Evolutionary conservation across 116 monocot species (phyloP).

Genomic region (Cymodocea nodosa): DNA sequence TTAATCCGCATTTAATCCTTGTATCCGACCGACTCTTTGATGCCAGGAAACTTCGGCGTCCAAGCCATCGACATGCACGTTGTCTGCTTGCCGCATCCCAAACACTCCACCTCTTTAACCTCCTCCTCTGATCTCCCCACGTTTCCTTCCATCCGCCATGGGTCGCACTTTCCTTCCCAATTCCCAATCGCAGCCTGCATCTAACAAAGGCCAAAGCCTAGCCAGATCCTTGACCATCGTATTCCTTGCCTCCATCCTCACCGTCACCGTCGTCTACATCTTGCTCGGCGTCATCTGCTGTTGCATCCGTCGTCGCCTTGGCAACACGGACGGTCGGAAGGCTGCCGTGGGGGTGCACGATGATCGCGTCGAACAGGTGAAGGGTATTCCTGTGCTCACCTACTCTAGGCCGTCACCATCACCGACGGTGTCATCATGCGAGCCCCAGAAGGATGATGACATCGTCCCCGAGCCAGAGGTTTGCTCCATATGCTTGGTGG

Average conservation of each 20-base stretch:
- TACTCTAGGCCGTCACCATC: background rate
- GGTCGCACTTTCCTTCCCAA: background rate
- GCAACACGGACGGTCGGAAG: background rate
- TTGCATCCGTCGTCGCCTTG: slow-evolving; percentile 25
- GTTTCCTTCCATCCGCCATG: background rate
- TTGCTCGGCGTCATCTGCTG: slow-evolving; percentile 29
- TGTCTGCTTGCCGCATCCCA: too few species aligned
- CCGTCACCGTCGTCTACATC: slow-evolving; percentile 30
- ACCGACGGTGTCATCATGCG: background rate
- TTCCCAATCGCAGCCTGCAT: background rate
- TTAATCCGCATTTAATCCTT: too few species aligned
- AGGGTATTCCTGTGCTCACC: slow-evolving; percentile 17
- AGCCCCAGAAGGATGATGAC: too few species aligned
- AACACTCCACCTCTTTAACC: background rate
- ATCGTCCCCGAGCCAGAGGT: background rate
- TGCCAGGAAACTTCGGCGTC: too few species aligned
- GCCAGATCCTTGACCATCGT: slow-evolving; percentile 18
- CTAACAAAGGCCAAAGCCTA: slow-evolving; percentile 6
- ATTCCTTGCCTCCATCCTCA: slow-evolving; percentile 31
- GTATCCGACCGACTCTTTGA: too few species aligned
- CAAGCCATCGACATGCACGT: too few species aligned
- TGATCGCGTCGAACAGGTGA: slow-evolving; percentile 23
- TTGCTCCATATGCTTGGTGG: slow-evolving; percentile 6
- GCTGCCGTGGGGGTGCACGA: slow-evolving; percentile 23
- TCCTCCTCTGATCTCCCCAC: background rate